Conservation (phyloP, 2,329 filamentous ascomycete species). For the Rhynchosporium secalis region DNA sequence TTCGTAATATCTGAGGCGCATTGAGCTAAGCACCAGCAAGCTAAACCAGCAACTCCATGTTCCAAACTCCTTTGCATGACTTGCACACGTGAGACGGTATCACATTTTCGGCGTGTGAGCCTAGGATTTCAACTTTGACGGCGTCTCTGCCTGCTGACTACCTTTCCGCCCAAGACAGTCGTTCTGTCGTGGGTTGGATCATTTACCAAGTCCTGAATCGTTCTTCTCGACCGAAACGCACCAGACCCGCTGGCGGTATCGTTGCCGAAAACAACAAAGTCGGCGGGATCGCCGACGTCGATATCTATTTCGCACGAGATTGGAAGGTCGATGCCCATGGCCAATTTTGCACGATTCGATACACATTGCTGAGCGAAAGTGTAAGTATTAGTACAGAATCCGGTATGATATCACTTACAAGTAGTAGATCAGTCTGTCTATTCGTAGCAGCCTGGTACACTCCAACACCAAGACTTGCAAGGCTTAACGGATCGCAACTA, state of each 20-base stretch:
- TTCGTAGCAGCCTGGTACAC: constrained; percentile 67
- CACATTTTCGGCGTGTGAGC: not conserved
- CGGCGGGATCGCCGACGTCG: constrained; percentile 32
- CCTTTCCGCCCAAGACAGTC: constrained; percentile 32
- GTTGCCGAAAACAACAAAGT: constrained; percentile 37
- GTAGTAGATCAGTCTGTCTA: constrained; percentile 58
- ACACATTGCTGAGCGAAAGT: constrained; percentile 34
- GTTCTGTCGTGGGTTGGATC: constrained; percentile 35
- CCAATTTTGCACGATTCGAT: constrained; percentile 35
- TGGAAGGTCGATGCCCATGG: constrained; percentile 33
- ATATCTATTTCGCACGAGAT: constrained; percentile 24
- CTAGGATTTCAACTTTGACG: not conserved
- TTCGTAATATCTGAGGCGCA: constrained; percentile 7
- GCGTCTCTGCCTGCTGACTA: constrained; percentile 22
- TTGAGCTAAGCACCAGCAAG: constrained; percentile 10
- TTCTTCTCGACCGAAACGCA: constrained; percentile 34
- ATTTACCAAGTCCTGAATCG: constrained; percentile 36
- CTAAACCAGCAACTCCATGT: constrained; percentile 2
- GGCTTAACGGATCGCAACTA: constrained; percentile 61
- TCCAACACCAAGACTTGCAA: constrained; percentile 64
- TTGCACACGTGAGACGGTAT: constrained; percentile 11
- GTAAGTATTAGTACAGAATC: constrained; percentile 17
- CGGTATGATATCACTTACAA: constrained; percentile 43
- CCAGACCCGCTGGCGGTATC: constrained; percentile 16
- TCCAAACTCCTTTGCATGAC: not conserved